These are phyloP conservation scores for Akanthomyces uredinophilus DNA, from an alignment of 2,329 filamentous ascomycete genomes.

Conservation along the genomic window DNA sequence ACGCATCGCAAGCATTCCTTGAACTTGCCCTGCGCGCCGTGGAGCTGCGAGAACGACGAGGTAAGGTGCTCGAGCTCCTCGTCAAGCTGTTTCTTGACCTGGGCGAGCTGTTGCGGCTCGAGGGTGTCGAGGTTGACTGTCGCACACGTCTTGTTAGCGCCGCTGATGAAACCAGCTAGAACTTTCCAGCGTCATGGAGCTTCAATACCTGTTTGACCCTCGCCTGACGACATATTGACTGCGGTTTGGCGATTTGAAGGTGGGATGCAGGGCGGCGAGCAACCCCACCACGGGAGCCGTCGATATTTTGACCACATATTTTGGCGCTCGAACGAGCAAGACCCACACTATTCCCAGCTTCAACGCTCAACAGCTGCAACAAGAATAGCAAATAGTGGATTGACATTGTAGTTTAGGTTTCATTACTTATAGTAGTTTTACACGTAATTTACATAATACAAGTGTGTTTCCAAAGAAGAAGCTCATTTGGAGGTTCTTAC, in stretches of 20 bases:
- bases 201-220: constrained; percentile 11
- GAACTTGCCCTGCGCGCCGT: constrained; percentile 87
- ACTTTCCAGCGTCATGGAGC: background rate
- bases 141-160: background rate
- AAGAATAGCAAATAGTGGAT: background rate
- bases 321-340: background rate
- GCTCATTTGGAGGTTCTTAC: constrained; percentile 26
- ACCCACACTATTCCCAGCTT: background rate
- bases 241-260: background rate
- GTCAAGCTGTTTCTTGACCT: constrained; percentile 93
- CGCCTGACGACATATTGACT: constrained; percentile 11
- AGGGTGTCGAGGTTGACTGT: constrained; percentile 66
- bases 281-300: constrained; percentile 10
- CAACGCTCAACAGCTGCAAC: background rate
- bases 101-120: constrained; percentile 76
- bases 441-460: background rate
- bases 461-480: background rate
- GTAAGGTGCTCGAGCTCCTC: constrained; percentile 94
- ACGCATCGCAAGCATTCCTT: constrained; percentile 82
- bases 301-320: constrained; percentile 7
- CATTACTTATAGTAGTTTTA: background rate
- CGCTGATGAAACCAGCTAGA: background rate
- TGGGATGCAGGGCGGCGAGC: background rate
- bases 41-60: constrained; percentile 81
- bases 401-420: background rate